A percentile compares a stretch with the other conserved stretches of the same genome.
These are phyloP conservation scores for Aspergillus jensenii DNA, from an alignment of 2,329 filamentous ascomycete genomes.

Conservation along the genomic window DNA sequence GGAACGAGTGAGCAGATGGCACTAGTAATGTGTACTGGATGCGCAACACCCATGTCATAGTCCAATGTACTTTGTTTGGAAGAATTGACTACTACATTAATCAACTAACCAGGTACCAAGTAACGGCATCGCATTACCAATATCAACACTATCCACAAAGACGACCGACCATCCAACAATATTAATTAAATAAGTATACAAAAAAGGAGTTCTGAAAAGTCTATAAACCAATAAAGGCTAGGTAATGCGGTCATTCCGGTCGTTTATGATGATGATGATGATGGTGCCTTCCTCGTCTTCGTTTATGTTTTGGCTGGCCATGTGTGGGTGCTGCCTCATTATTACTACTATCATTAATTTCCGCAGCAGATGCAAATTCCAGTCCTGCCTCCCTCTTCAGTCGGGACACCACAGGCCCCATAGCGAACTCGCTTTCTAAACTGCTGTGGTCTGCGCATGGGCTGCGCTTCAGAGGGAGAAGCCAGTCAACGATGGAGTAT, in stretches of 20 bases:
- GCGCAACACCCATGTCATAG: too few species aligned
- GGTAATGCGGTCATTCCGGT: not conserved
- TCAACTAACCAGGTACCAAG: too few species aligned
- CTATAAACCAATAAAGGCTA: not conserved
- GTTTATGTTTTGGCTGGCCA: slow-evolving; percentile 14
- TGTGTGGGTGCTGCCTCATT: not conserved
- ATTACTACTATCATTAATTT: not conserved
- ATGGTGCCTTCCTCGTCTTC: slow-evolving; percentile 14
- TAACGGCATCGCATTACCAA: too few species aligned
- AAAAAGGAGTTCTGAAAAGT: not conserved
- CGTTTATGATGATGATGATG: slow-evolving; percentile 1
- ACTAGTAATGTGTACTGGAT: not conserved
- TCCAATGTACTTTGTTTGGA: too few species aligned
- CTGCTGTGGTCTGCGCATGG: slow-evolving; percentile 71
- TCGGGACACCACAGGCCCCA: slow-evolving; percentile 62
- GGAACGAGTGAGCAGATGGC: slow-evolving; percentile 8
- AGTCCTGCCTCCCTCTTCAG: slow-evolving; percentile 52
- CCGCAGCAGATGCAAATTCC: slow-evolving; percentile 9
- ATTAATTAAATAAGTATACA: not conserved
- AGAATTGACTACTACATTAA: too few species aligned
- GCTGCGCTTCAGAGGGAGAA: slow-evolving; percentile 72
- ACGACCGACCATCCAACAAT: not conserved
- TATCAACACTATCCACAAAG: not conserved
- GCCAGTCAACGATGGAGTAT: slow-evolving; percentile 68
- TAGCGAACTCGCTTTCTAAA: slow-evolving; percentile 65